phyloP scores from a whole-genome alignment of 176 grass and related monocot species.

The Oryza longistaminata region DNA sequence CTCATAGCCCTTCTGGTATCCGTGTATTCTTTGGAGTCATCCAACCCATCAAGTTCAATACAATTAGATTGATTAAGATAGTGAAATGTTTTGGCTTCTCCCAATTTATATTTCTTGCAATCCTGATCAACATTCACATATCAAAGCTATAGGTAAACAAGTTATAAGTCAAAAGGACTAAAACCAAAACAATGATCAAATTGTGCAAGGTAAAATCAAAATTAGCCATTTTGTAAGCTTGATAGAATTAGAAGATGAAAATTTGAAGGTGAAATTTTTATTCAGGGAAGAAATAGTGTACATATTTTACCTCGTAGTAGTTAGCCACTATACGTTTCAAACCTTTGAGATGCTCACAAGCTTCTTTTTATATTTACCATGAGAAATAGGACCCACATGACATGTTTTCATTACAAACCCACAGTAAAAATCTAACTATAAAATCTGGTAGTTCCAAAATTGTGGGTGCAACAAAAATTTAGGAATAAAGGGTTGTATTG shows the following conservation, averaged over 20 bases:
- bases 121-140: conserved; percentile 49
- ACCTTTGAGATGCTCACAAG: background rate
- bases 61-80: conserved; percentile 98
- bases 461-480: conserved; percentile 14
- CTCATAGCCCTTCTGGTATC: conserved; percentile 90
- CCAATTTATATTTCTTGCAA: conserved; percentile 73
- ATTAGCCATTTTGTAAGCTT: background rate
- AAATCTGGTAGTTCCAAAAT: conserved; percentile 15
- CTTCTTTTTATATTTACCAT: conserved; percentile 23
- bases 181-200: background rate
- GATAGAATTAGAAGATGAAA: background rate
- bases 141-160: conserved; percentile 18
- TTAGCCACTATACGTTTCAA: background rate
- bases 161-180: conserved; percentile 9
- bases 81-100: conserved; percentile 70
- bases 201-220: background rate
- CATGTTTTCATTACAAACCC: background rate
- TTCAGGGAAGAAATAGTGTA: background rate
- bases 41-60: conserved; percentile 73
- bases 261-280: background rate
- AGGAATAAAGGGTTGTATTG: background rate
- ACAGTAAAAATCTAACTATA: background rate
- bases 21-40: conserved; percentile 82
- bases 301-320: background rate
- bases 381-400: background rate